Base-by-base conservation (phyloP, 2,329 filamentous ascomycete species). In the Xylaria arbuscula region DNA sequence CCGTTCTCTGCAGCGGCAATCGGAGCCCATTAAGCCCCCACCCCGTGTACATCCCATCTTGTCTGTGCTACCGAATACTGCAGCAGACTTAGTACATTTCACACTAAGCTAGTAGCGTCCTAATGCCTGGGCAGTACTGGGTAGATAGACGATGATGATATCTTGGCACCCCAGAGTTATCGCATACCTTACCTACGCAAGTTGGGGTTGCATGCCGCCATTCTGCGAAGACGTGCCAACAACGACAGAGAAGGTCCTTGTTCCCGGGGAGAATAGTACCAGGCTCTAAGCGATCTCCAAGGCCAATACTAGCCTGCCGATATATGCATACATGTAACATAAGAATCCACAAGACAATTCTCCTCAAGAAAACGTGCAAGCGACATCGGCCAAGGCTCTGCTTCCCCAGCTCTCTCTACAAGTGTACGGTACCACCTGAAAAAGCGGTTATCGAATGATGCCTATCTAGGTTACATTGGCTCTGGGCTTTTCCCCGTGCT, bases 1-100 rank as follows among this genome's bases (percentile, higher is more conserved):
- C n/a, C 11, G 32, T 61, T 61, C 66, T 66, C 58, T 28, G 28
- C 68, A 61, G 66, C 66, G 68, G 68, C 53, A 60, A 70, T 68
- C 65, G 65, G 68, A 68, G 59, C 63, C 54, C 55, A 47, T 32
- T 17, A 50, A 8, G 5, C 32, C 10, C n/a, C 34, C 53, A 9
- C 51, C 17, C 15, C 17, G 13, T 54, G 28, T 34, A 10, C 28
- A 19, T 28, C 28, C 28, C 32, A 54, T 19, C 13, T 51, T 10
- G n/a, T 8, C 45, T 40, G 10, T 60, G 24, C 57, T 36, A 28
- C 17, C 36, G n/a, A 51, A n/a, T 53, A 19, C 47, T 19, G 10
- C 9, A 22, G 2, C 13, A 22, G n/a, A n/a, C n/a, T n/a, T n/a
- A n/a, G n/a, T 8, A 19, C 17, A 36, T 32, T 22, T 28, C 5